Evolutionary conservation across 2,329 filamentous ascomycete species (phyloP), one percentile per base, ranked within the genome.

Genomic region (Dactylonectria estremocensis): DNA sequence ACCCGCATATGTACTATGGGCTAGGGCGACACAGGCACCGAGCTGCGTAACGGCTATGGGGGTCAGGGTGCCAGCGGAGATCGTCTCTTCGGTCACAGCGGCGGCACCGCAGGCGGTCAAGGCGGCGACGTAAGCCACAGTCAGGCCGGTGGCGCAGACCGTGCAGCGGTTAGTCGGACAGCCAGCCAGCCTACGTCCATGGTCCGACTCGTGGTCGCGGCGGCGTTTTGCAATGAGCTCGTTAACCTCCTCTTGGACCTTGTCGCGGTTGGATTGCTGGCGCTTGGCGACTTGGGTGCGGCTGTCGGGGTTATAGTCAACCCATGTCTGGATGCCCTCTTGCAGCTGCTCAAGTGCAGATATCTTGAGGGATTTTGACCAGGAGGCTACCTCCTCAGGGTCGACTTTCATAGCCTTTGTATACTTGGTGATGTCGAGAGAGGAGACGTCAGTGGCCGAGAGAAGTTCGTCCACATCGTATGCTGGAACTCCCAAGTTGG

Each of bases 91-190:
- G 9, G 58, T 57, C 9, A 40, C 33, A 35, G 58, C 43, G 10
- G 16, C 18, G 20, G 63, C 24, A 46, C 50, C 63, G 14, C 63
- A 66, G 16, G 3, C 33, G 24, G 58, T 52, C 10, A 66, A 33
- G 2, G 37, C 63, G 43, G 59, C 45, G 45, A 52, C 58, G 14
- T 62, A 62, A 28, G 58, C 43, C 0, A 46, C 16, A 11, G 35
- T 63, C 10, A 66, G 22, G 4, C 58, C 59, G n/a, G 52, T 22
- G 5, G 14, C 52, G 33, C 59, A 66, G 43, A 63, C 52, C n/a
- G 20, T 28, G 45, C 63, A 66, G 33, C 59, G 63, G 18, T 9
- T 7, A 14, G 45, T 48, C 18, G 45, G 14, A 6, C 58, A 66
- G n/a, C 50, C 63, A 45, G 35, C 22, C 7, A 66, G 58, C 13